phyloP scores from a whole-genome alignment of 805 yeast genomes.

The Clavispora vitiphila region DNA sequence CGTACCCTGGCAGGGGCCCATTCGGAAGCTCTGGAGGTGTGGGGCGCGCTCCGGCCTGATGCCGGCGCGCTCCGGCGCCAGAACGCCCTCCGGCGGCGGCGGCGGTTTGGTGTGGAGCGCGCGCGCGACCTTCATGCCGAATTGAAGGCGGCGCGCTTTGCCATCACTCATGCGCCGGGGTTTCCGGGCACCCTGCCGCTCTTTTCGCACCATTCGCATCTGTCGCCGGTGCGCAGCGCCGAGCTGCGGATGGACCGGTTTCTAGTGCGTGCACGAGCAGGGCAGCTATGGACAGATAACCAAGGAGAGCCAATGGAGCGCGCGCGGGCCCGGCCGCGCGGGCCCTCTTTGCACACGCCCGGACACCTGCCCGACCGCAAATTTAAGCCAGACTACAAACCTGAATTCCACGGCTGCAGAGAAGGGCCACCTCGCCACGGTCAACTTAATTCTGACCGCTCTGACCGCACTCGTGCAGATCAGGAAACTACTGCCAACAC shows the following conservation, averaged over 20 bases:
- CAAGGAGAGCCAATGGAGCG: neutral
- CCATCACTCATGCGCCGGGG: conserved; percentile 3
- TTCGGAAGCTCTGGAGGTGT: neutral
- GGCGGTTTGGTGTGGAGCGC: neutral
- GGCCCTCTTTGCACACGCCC: neutral
- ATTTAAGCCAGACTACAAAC: neutral
- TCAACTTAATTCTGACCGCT: too few relatives aligned
- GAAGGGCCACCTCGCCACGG: too few relatives aligned
- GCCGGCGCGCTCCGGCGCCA: conserved; percentile 28
- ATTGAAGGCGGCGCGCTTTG: conserved; percentile 3
- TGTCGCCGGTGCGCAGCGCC: neutral
- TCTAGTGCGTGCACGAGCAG: neutral
- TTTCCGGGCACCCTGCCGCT: conserved; percentile 9
- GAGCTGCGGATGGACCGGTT: conserved; percentile 3
- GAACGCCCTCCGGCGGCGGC: conserved; percentile 26
- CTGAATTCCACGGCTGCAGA: too few relatives aligned
- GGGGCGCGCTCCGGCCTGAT: neutral
- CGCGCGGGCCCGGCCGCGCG: neutral
- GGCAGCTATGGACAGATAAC: conserved; percentile 1
- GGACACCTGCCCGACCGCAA: neutral
- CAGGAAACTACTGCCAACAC: too few relatives aligned
- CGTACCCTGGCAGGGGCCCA: neutral
- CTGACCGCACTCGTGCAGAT: too few relatives aligned
- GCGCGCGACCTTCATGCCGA: conserved; percentile 4
- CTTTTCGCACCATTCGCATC: conserved; percentile 3